Percentiles rank a stretch among this genome's conserved stretches.
These are phyloP conservation scores for Suillus placidus DNA, from an alignment of 768 basidiomycete genomes.

Conservation along the genomic window DNA sequence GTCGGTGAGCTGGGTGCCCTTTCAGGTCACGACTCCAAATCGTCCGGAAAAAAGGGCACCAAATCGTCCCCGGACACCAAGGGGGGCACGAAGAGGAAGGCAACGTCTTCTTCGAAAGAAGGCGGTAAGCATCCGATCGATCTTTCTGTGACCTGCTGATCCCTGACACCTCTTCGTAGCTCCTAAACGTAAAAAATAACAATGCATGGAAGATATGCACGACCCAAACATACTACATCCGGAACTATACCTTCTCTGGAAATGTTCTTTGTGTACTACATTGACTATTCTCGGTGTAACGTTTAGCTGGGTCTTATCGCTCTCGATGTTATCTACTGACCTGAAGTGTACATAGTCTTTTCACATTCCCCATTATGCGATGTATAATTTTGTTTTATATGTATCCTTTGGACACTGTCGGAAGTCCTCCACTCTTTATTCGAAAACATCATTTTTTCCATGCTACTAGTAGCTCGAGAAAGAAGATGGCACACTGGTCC, in stretches of 20 bases:
- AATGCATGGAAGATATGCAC: not conserved
- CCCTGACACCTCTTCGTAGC: not conserved
- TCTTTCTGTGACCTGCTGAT: constrained; percentile 29
- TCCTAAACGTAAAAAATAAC: constrained; percentile 7
- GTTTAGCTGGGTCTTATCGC: constrained; percentile 1
- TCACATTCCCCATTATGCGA: not conserved
- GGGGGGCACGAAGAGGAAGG: constrained; percentile 49
- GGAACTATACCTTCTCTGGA: constrained; percentile 7
- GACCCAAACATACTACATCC: not conserved
- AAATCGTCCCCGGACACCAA: constrained; percentile 24
- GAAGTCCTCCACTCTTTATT: not conserved
- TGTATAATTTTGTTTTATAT: not conserved
- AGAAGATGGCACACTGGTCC: too few relatives aligned
- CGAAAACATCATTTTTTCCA: not conserved
- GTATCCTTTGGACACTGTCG: not conserved
- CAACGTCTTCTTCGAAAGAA: constrained; percentile 37
- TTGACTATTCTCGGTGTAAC: not conserved
- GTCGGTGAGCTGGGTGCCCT: constrained; percentile 56
- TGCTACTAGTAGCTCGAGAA: not conserved
- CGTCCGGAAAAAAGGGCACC: constrained; percentile 22
- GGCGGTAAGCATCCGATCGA: constrained; percentile 35
- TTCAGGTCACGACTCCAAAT: constrained; percentile 18
- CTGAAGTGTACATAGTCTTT: constrained; percentile 2
- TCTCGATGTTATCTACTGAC: not conserved
- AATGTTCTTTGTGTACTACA: not conserved